Percentiles rank a stretch among this genome's conserved stretches.
phyloP scores from a whole-genome alignment of 2,329 filamentous ascomycete species.

The Ophiostoma australiae region DNA sequence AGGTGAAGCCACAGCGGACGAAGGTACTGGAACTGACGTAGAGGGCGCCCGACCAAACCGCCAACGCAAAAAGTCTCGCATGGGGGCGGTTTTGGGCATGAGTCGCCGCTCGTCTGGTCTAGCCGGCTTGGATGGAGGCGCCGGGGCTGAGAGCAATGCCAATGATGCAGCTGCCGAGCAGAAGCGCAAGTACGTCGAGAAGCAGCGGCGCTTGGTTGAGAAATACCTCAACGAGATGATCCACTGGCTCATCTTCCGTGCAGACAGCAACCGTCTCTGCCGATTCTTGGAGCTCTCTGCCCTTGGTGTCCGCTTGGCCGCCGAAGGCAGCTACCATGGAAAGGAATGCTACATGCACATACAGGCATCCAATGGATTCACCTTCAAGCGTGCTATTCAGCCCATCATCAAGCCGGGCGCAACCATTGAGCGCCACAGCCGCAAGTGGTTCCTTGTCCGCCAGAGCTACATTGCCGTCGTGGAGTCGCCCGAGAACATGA shows the following conservation, averaged over 20 bases:
- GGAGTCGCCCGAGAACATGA: conserved; percentile 98
- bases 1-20: conserved; percentile 50
- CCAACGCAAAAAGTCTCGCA: conserved; percentile 48
- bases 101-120: conserved; percentile 50
- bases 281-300: conserved; percentile 95
- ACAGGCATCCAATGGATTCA: conserved; percentile 77
- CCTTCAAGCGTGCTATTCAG: conserved; percentile 58
- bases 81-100: conserved; percentile 47
- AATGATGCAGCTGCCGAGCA: conserved; percentile 50
- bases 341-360: conserved; percentile 95
- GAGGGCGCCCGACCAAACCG: conserved; percentile 41
- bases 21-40: conserved; percentile 64
- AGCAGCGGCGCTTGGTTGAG: conserved; percentile 79
- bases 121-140: conserved; percentile 45
- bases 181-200: conserved; percentile 65
- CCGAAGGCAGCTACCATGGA: conserved; percentile 93
- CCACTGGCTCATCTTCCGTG: conserved; percentile 90
- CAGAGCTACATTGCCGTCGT: conserved; percentile 97
- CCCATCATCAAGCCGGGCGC: conserved; percentile 73
- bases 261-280: conserved; percentile 91
- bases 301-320: conserved; percentile 84
- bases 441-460: conserved; percentile 97
- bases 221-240: conserved; percentile 91
- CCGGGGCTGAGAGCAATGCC: conserved; percentile 38
- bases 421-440: conserved; percentile 75